A percentile compares a stretch with the other conserved stretches of the same genome.
Evolutionary conservation across 1,139 yeast genomes (phyloP).

Genomic region (Geotrichum europaeum): DNA sequence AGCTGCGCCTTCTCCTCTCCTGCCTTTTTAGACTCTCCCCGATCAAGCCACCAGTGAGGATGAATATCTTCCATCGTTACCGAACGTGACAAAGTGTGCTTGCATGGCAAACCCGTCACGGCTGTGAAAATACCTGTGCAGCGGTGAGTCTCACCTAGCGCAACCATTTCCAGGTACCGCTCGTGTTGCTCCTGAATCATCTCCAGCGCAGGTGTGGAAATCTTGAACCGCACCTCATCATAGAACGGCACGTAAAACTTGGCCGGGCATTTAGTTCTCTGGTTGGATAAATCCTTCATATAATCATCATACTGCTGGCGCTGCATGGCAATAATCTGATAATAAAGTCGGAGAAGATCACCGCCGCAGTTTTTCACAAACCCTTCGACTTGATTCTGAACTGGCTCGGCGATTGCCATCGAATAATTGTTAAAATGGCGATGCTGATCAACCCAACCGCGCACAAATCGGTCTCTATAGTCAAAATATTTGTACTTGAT

Average conservation of each 20-base stretch:
- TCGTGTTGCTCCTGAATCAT: conserved; percentile 19
- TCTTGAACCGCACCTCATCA: conserved; percentile 16
- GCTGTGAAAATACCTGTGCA: conserved; percentile 18
- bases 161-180: conserved; percentile 14
- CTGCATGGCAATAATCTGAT: conserved; percentile 9
- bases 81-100: conserved; percentile 18
- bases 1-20: conserved; percentile 4
- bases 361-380: conserved; percentile 13
- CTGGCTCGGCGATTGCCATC: conserved; percentile 17
- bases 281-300: conserved; percentile 4
- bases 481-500: conserved; percentile 15
- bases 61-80: conserved; percentile 17
- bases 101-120: conserved; percentile 18
- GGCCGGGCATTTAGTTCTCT: conserved; percentile 12
- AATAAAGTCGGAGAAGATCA: conserved; percentile 15
- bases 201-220: conserved; percentile 16
- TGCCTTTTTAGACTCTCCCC: not conserved
- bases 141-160: conserved; percentile 11
- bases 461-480: conserved; percentile 17
- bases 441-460: conserved; percentile 19
- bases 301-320: conserved; percentile 7
- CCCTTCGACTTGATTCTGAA: conserved; percentile 10
- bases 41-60: conserved; percentile 19
- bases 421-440: conserved; percentile 19
- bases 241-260: conserved; percentile 18